Conservation (phyloP, 345 rosid species). For the Mallotus nudiflorus region DNA sequence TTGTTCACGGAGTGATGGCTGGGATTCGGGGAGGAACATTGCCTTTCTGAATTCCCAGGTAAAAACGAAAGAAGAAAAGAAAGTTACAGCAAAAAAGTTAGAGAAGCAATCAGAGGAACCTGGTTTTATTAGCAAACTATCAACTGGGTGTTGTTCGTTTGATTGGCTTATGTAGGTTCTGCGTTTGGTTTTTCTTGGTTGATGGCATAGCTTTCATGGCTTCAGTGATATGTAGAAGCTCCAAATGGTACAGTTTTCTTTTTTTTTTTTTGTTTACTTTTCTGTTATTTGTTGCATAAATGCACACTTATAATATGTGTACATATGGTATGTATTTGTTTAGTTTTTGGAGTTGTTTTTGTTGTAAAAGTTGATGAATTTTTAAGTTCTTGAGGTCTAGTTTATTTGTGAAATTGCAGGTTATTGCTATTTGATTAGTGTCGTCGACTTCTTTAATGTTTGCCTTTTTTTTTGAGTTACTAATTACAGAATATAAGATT, state of each 20-base stretch:
- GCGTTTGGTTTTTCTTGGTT: slow-evolving; percentile 16
- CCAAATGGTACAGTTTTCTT: slow-evolving; percentile 36
- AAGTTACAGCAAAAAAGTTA: neutral
- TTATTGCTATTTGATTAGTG: neutral
- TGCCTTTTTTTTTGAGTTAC: neutral
- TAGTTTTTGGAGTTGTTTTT: neutral
- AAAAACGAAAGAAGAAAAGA: neutral
- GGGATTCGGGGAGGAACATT: slow-evolving; percentile 52
- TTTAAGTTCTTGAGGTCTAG: neutral
- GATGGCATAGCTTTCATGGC: slow-evolving; percentile 19
- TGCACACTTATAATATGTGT: neutral
- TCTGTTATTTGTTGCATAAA: neutral
- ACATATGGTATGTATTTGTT: neutral
- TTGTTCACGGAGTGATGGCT: slow-evolving; percentile 52
- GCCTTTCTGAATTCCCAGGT: slow-evolving; percentile 50
- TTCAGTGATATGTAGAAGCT: slow-evolving; percentile 25
- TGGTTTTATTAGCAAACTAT: neutral
- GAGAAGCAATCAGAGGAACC: neutral
- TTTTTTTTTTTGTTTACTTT: neutral
- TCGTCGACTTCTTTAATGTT: neutral
- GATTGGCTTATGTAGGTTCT: slow-evolving; percentile 15
- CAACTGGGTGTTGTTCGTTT: slow-evolving; percentile 31
- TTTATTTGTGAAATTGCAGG: neutral
- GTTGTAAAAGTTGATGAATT: neutral
- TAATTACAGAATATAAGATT: too few species aligned